Evolutionary conservation across 2,329 filamentous ascomycete species (phyloP).

Genomic region (Arthrobotrys sinensis): DNA sequence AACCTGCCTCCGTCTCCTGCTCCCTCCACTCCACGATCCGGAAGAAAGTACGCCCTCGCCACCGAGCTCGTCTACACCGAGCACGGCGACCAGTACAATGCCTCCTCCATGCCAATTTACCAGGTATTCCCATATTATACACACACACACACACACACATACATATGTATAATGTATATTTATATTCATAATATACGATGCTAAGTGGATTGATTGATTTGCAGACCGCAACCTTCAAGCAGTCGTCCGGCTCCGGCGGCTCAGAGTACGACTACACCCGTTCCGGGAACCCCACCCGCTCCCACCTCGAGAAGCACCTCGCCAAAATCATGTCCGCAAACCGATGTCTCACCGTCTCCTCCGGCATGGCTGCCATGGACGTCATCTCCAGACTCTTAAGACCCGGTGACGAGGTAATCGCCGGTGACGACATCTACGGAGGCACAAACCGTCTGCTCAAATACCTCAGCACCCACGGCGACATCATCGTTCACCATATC

Average conservation of each 20-base stretch:
- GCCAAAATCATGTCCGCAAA: constrained; percentile 99
- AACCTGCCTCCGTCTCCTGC: constrained; percentile 91
- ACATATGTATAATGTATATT: neutral
- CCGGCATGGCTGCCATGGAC: constrained; percentile 96
- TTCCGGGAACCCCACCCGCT: constrained; percentile 95
- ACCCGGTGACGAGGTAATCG: constrained; percentile 96
- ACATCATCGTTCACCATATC: constrained; percentile 94
- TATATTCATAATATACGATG: constrained; percentile 3
- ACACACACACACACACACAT: no score
- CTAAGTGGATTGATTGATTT: neutral
- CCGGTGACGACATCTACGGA: constrained; percentile 96
- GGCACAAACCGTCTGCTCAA: constrained; percentile 94
- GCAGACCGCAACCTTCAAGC: constrained; percentile 95
- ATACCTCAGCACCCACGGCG: constrained; percentile 88
- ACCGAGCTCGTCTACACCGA: constrained; percentile 98
- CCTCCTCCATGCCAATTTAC: constrained; percentile 96
- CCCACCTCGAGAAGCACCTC: constrained; percentile 94
- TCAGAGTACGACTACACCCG: constrained; percentile 98
- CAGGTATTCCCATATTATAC: constrained; percentile 74
- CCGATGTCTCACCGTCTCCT: constrained; percentile 91
- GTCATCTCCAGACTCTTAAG: constrained; percentile 92
- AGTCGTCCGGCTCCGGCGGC: constrained; percentile 82
- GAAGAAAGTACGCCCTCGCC: constrained; percentile 90
- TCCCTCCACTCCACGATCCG: constrained; percentile 88
- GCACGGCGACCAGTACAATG: constrained; percentile 94